These are phyloP conservation scores for Tetracentron sinense DNA, from an alignment of 164 flowering plant species.

Conservation along the genomic window DNA sequence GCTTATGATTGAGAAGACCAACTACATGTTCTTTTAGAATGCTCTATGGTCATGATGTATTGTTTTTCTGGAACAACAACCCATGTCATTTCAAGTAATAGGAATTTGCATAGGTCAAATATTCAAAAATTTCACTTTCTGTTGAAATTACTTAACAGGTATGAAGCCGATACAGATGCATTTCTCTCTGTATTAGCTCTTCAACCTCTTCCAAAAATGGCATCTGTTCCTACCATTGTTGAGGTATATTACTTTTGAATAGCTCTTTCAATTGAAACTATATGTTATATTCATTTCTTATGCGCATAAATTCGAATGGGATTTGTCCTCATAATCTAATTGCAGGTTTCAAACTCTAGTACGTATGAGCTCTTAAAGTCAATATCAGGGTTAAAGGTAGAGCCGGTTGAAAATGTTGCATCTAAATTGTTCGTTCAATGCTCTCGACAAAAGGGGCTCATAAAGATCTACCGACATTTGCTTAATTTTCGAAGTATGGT, in stretches of 20 bases:
- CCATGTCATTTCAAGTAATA: not conserved
- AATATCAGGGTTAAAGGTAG: slow-evolving; percentile 78
- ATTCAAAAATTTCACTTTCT: not conserved
- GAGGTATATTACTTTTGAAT: slow-evolving; percentile 49
- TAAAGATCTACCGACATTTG: slow-evolving; percentile 94
- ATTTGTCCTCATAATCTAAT: slow-evolving; percentile 3
- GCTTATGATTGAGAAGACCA: no score
- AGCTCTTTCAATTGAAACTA: not conserved
- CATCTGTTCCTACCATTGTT: slow-evolving; percentile 78
- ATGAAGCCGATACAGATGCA: slow-evolving; percentile 94
- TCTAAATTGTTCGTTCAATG: slow-evolving; percentile 97
- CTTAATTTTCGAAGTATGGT: slow-evolving; percentile 84
- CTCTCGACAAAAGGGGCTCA: slow-evolving; percentile 93
- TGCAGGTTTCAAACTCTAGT: slow-evolving; percentile 81
- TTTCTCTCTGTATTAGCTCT: slow-evolving; percentile 91
- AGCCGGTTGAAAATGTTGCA: slow-evolving; percentile 91
- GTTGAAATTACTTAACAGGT: slow-evolving; percentile 37
- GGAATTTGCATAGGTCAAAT: not conserved
- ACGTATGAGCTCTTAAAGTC: slow-evolving; percentile 90
- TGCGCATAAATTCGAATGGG: not conserved
- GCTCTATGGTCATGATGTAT: not conserved
- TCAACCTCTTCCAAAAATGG: slow-evolving; percentile 76
- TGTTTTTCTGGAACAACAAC: not conserved
- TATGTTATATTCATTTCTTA: not conserved
- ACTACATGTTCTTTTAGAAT: no score